Evolutionary conservation across 2,329 filamentous ascomycete species (phyloP), one percentile per base, ranked within the genome.

Genomic region (Orbilia blumenaviensis): DNA sequence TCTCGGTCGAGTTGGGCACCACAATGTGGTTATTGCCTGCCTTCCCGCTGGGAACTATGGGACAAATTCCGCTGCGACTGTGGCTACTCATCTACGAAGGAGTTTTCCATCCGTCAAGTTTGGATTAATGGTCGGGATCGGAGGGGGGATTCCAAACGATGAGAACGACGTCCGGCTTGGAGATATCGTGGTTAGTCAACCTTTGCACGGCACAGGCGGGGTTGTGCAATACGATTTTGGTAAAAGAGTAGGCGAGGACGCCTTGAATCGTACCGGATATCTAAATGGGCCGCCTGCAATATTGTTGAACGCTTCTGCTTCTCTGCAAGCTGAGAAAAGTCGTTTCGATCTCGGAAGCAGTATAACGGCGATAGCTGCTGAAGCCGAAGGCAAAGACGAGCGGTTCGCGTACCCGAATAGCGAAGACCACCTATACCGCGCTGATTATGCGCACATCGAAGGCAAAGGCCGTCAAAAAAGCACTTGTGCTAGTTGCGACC

Each of bases 21-120:
- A 78, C 58, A 78, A 79, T 38, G 52, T 80, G 12, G 77, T 78
- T 18, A 67, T 80, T 34, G 66, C 32, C 16, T 69, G 12, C 54
- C 54, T 42, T 14, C 25, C 18, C 42, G 66, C 14, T 6, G 25
- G 41, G 8, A 9, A 8, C 6, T 61, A 61, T 12, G 66, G 66
- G 10, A 41, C 50, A 21, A 32, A 27, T 3, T 58, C 52, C 12
- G 66, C 66, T 18, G 54, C 66, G 29, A 48, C 16, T 14, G 66
- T 60, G 3, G 52, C 32, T 2, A 36, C 16, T 10, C 9, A 38
- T 14, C 48, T 69, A 42, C n/a, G 10, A 6, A 18, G 18, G 14
- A 61, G 18, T 6, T 61, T 69, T 32, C 66, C 66, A 3, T 23
- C 29, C 18, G 7, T 48, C 9, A 7, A 34, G 44, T 68, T 34